A percentile compares a stretch with the other conserved stretches of the same genome.
Evolutionary conservation across 805 yeast species (phyloP).

Genomic region (Sugiyamaella qingdaonensis): DNA sequence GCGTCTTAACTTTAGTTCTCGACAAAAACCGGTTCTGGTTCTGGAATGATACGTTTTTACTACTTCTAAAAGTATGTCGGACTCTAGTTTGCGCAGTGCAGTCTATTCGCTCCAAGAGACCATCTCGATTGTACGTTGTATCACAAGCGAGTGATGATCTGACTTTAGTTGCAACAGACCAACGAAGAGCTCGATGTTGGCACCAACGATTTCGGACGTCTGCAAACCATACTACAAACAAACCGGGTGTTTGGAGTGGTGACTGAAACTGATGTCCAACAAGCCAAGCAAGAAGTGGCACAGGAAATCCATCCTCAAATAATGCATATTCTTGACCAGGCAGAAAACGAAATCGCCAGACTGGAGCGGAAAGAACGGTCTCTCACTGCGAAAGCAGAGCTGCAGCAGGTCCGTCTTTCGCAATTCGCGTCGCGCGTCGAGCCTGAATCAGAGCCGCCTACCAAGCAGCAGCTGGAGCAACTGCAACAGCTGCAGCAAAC

Average conservation of each 20-base stretch:
- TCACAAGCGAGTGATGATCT: neutral
- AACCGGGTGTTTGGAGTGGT: slow-evolving; percentile 29
- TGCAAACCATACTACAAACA: slow-evolving; percentile 20
- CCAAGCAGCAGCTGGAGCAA: slow-evolving; percentile 14
- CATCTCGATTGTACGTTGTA: neutral
- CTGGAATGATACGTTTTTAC: too few species aligned
- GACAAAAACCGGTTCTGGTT: too few species aligned
- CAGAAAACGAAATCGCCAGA: slow-evolving; percentile 24
- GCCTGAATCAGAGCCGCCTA: slow-evolving; percentile 9
- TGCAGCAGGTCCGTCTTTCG: slow-evolving; percentile 27
- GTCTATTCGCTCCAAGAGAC: neutral
- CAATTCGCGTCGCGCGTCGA: slow-evolving; percentile 13
- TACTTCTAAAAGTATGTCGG: neutral
- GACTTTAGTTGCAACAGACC: slow-evolving; percentile 1
- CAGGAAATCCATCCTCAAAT: slow-evolving; percentile 30
- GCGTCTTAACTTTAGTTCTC: too few species aligned
- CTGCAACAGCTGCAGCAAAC: slow-evolving; percentile 20
- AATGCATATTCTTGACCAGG: slow-evolving; percentile 19
- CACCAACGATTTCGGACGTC: slow-evolving; percentile 22
- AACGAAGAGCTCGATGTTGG: slow-evolving; percentile 1
- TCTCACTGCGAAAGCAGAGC: slow-evolving; percentile 25
- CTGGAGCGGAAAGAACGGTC: slow-evolving; percentile 27
- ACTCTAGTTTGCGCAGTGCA: neutral
- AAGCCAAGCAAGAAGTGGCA: slow-evolving; percentile 23
- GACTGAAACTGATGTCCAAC: slow-evolving; percentile 25